phyloP scores from a whole-genome alignment of 2,329 filamentous ascomycete genomes.

The Hymenoscyphus linearis region DNA sequence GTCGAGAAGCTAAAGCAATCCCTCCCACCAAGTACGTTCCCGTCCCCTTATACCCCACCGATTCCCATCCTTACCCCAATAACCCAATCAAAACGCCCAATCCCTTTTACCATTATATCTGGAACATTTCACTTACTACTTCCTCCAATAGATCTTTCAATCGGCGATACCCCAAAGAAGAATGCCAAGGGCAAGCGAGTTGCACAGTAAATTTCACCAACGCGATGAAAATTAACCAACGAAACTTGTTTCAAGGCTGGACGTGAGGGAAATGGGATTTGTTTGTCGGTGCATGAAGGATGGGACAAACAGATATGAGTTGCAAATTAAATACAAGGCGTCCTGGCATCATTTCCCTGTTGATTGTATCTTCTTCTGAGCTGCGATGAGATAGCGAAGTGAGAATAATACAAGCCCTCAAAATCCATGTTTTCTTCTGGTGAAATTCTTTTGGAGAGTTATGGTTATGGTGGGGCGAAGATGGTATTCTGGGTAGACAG shows the following conservation, averaged over 20 bases:
- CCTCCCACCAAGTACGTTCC: constrained; percentile 83
- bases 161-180: constrained; percentile 57
- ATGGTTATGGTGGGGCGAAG: no score
- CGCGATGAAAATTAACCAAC: not conserved
- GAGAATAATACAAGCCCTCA: constrained; percentile 2
- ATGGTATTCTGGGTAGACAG: no score
- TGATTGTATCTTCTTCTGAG: not conserved
- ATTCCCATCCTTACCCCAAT: no score
- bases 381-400: constrained; percentile 1
- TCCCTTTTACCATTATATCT: not conserved
- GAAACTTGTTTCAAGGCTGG: no score
- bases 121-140: constrained; percentile 5
- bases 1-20: constrained; percentile 99
- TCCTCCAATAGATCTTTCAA: constrained; percentile 45
- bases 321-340: not conserved
- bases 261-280: not conserved
- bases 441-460: not conserved
- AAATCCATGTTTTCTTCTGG: not conserved
- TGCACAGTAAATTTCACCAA: constrained; percentile 21
- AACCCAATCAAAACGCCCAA: no score
- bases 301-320: not conserved
- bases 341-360: not conserved
- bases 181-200: constrained; percentile 41
- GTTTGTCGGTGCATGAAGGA: not conserved
- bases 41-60: not conserved